Percentiles rank a stretch among this genome's conserved stretches.
Evolutionary conservation across 805 yeast species (phyloP).

Genomic region (Metschnikowia orientalis): DNA sequence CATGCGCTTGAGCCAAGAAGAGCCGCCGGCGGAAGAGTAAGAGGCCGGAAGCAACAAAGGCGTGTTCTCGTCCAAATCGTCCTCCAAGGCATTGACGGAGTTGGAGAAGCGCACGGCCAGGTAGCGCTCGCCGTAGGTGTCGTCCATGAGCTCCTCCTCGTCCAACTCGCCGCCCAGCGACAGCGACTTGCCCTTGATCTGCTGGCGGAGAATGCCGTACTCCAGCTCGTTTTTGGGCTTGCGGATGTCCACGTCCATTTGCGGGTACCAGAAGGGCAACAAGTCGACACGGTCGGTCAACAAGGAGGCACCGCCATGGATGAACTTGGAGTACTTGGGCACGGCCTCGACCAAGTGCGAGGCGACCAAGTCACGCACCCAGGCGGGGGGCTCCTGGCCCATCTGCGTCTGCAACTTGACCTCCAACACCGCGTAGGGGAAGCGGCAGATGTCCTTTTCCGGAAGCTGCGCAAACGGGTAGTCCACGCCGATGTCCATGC

Average conservation of each 20-base stretch:
- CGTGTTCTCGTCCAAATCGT: slow-evolving; percentile 46
- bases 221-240: slow-evolving; percentile 66
- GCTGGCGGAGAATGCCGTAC: slow-evolving; percentile 59
- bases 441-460: slow-evolving; percentile 81
- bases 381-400: slow-evolving; percentile 98
- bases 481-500: slow-evolving; percentile 97
- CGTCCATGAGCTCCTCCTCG: slow-evolving; percentile 59
- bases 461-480: slow-evolving; percentile 88
- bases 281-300: slow-evolving; percentile 77
- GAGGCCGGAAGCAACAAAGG: slow-evolving; percentile 40
- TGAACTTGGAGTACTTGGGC: slow-evolving; percentile 95
- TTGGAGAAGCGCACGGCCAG: slow-evolving; percentile 41
- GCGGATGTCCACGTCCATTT: slow-evolving; percentile 92
- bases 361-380: slow-evolving; percentile 91
- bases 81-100: slow-evolving; percentile 43
- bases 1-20: slow-evolving; percentile 26
- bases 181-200: slow-evolving; percentile 25
- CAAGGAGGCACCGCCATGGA: slow-evolving; percentile 93
- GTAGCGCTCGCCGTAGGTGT: slow-evolving; percentile 22
- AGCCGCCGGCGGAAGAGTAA: slow-evolving; percentile 23
- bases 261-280: slow-evolving; percentile 97
- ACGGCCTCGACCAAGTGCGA: slow-evolving; percentile 97
- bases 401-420: slow-evolving; percentile 95
- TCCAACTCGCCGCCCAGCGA: slow-evolving; percentile 59
- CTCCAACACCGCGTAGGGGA: slow-evolving; percentile 96